Evolutionary conservation across 1,284 basidiomycete species (phyloP).

Genomic region (Apiotrichum domesticum): DNA sequence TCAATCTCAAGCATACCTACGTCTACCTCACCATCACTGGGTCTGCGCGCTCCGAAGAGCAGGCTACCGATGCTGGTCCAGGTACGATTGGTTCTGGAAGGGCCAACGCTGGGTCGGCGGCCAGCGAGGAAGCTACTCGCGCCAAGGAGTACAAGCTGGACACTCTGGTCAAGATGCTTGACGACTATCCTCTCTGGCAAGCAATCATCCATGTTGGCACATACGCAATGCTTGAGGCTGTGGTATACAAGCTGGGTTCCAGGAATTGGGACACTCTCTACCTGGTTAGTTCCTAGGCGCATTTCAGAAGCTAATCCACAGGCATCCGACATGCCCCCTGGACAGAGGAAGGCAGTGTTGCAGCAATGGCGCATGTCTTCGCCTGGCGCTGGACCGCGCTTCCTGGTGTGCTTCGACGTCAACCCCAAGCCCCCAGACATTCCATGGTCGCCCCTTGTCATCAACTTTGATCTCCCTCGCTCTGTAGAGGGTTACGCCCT

Average conservation of each 20-base stretch:
- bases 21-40: conserved; percentile 86
- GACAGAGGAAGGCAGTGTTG: conserved; percentile 53
- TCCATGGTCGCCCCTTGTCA: conserved; percentile 79
- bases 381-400: conserved; percentile 47
- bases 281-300: conserved; percentile 38
- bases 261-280: conserved; percentile 78
- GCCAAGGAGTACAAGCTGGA: conserved; percentile 97
- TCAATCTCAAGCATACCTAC: conserved; percentile 83
- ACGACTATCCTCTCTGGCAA: conserved; percentile 64
- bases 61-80: conserved; percentile 56
- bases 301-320: not conserved
- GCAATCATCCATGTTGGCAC: conserved; percentile 87
- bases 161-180: conserved; percentile 84
- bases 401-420: conserved; percentile 85
- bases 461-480: conserved; percentile 92
- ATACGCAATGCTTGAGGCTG: conserved; percentile 72
- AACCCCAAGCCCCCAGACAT: conserved; percentile 83
- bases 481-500: conserved; percentile 94
- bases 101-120: conserved; percentile 48
- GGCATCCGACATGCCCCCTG: conserved; percentile 64
- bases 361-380: conserved; percentile 52
- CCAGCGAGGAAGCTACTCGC: conserved; percentile 68
- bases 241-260: conserved; percentile 80
- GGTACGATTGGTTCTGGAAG: conserved; percentile 87
- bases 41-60: conserved; percentile 61